Base-by-base conservation (phyloP, 306 rosid species). In the Mimosa bimucronata region DNA sequence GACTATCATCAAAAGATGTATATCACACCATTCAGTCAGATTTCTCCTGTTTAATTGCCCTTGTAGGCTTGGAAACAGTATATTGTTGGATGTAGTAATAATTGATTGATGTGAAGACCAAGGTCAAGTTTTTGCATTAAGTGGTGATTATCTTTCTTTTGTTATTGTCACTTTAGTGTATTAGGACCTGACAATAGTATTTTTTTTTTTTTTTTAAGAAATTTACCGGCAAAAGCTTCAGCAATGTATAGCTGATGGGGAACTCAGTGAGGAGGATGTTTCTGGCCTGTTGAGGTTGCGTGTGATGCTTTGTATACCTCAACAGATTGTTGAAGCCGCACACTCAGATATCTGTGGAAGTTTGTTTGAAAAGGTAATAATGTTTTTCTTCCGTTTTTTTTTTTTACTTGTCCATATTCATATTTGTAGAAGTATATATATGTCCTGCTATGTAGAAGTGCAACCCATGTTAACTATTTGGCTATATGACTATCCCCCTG, bases 191-290 rank as follows among this genome's bases (percentile, higher is more conserved):
- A 90, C 70, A 23, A 37, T 46, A 72, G 46, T n/a, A 52, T 52
- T 61, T 74, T 13, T 79, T 53, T 66, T 44, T 16, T 79, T 60
- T 69, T 44, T 73, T 37, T n/a, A 57, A 95, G 99, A 95, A 87
- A 95, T 95, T 58, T 95, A 95, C 82, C 97, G 99, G 68, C 93
- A 90, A 83, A 95, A 93, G 92, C 98, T 95, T 87, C 98, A 93
- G 90, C 91, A 84, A 78, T 93, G 97, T 73, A 92, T 95, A n/a
- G 89, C 91, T 85, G 89, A 86, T 89, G 99, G 97, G 77, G 97
- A 91, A 84, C 93, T 95, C 74, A 82, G 50, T 74, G 98, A 95
- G 25, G 87, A 84, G 73, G 91, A 93, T 85, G 98, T 91, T 81
- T 86, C 96, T 82, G 90, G 92, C 66, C 86, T 95, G 89, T 83